These are phyloP conservation scores for Diplogelasinospora grovesii DNA, from an alignment of 495 filamentous ascomycete genomes.

Conservation along the genomic window DNA sequence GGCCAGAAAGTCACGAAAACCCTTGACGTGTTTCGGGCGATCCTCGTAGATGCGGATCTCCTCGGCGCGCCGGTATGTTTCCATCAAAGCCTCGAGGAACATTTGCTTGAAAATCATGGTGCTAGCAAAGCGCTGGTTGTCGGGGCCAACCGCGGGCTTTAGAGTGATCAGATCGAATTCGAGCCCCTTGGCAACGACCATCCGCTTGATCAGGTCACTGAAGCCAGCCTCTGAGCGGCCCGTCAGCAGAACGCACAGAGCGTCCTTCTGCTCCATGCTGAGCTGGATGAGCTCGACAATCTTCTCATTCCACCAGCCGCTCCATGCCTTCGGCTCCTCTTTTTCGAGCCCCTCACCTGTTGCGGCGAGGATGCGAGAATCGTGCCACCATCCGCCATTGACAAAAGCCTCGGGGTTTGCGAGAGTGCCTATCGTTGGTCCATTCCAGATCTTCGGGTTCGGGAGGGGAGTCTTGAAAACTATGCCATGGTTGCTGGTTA, in stretches of 20 bases:
- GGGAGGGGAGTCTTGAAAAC: constrained; percentile 89
- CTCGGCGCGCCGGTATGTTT: constrained; percentile 74
- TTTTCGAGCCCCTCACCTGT: constrained; percentile 78
- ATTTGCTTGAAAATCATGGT: constrained; percentile 87
- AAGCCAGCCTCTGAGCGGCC: constrained; percentile 78
- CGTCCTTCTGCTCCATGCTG: constrained; percentile 81
- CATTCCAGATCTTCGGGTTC: constrained; percentile 82
- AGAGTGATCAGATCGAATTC: constrained; percentile 85
- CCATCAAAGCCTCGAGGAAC: constrained; percentile 69
- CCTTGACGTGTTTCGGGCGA: constrained; percentile 56
- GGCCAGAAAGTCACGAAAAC: constrained; percentile 75
- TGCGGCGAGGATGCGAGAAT: constrained; percentile 73
- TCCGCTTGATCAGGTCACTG: constrained; percentile 72
- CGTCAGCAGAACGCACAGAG: constrained; percentile 79
- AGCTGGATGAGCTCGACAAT: constrained; percentile 77
- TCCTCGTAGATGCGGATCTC: constrained; percentile 71
- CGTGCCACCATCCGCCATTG: constrained; percentile 97
- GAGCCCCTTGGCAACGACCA: constrained; percentile 68
- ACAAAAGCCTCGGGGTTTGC: constrained; percentile 67
- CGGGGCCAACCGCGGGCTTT: constrained; percentile 78
- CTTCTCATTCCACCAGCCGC: constrained; percentile 96
- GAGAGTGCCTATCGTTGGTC: constrained; percentile 65
- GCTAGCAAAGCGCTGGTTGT: constrained; percentile 61
- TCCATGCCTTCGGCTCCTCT: constrained; percentile 80
- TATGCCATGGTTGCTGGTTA: constrained; percentile 23